Percentiles rank a stretch among this genome's conserved stretches.
Evolutionary conservation across 176 grass and related monocot species (phyloP).

Genomic region (Triticum turgidum): DNA sequence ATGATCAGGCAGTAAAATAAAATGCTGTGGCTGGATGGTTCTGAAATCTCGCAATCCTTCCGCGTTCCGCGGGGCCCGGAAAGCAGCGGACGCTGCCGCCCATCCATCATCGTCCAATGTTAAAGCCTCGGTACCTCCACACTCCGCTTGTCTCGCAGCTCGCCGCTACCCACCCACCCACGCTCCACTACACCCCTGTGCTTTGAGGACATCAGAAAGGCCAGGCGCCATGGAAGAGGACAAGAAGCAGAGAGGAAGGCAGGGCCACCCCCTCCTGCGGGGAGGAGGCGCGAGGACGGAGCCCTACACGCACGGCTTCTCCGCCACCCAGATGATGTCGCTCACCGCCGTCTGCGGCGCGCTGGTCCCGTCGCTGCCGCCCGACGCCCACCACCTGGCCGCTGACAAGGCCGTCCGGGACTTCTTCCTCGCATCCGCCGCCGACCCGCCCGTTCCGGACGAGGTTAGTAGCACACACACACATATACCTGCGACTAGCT

Average conservation of each 20-base stretch:
- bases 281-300: slow-evolving; percentile 38
- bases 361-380: slow-evolving; percentile 47
- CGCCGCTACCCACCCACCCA: background rate
- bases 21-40: background rate
- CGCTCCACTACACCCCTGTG: background rate
- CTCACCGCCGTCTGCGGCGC: slow-evolving; percentile 60
- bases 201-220: background rate
- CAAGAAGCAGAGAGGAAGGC: background rate
- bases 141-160: background rate
- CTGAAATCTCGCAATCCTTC: background rate
- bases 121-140: slow-evolving; percentile 9
- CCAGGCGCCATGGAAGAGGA: slow-evolving; percentile 25
- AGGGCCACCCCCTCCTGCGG: slow-evolving; percentile 40
- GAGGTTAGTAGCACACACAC: slow-evolving; percentile 35
- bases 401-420: slow-evolving; percentile 27
- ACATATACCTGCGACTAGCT: too few species aligned
- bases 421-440: slow-evolving; percentile 63
- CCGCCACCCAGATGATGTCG: slow-evolving; percentile 50
- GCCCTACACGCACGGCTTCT: slow-evolving; percentile 76
- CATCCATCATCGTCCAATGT: background rate
- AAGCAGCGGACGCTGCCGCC: background rate
- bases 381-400: background rate
- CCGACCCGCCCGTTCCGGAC: slow-evolving; percentile 59
- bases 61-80: background rate
- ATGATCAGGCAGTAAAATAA: background rate